Evolutionary conservation across 73 alveolate species (phyloP).

Genomic region (Paramecium sonneborni): DNA sequence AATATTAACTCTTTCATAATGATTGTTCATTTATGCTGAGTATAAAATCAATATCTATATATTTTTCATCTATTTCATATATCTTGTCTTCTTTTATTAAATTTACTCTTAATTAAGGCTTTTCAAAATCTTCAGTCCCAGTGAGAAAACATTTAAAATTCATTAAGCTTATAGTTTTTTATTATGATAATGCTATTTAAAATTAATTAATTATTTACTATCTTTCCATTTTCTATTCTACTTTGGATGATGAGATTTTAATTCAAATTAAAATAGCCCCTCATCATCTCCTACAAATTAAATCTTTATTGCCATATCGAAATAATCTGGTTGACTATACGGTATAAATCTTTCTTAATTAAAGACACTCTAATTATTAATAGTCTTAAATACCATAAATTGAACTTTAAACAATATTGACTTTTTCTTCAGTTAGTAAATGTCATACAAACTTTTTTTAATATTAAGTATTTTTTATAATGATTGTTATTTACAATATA

Average conservation of each 20-base stretch:
- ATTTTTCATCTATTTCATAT: conserved; percentile 14
- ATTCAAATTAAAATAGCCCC: neutral
- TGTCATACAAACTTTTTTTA: neutral
- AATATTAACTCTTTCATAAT: neutral
- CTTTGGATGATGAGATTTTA: conserved; percentile 7
- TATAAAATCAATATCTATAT: neutral
- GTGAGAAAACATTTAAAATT: neutral
- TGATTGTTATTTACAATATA: neutral
- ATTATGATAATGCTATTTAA: neutral
- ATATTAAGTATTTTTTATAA: neutral
- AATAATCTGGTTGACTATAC: conserved; percentile 11
- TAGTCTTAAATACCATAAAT: neutral
- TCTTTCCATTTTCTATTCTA: conserved; percentile 11
- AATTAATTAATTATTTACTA: neutral
- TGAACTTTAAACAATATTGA: neutral
- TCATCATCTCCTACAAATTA: conserved; percentile 13
- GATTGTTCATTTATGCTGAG: neutral
- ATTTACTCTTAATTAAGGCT: neutral
- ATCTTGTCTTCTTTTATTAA: neutral
- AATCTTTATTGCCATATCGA: neutral
- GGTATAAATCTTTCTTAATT: neutral
- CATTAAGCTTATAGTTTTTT: neutral
- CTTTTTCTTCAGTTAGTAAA: neutral
- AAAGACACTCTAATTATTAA: neutral
- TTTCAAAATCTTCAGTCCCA: conserved; percentile 21